Conservation (phyloP, 768 basidiomycete genomes). For the Lactarius tabidus region DNA sequence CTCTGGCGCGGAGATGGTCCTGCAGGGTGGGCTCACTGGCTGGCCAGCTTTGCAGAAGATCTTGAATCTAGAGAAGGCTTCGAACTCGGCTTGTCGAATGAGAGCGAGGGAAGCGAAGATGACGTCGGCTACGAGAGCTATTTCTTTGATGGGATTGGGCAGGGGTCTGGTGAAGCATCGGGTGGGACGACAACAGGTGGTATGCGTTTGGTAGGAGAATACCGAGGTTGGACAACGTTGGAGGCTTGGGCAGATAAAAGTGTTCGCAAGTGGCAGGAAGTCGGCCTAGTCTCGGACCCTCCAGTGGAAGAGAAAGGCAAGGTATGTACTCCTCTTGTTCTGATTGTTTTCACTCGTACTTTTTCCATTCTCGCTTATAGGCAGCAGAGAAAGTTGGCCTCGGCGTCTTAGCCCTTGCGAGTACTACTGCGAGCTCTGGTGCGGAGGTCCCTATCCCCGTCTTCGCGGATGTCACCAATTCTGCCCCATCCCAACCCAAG, state of each 20-base stretch:
- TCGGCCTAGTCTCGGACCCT: constrained; percentile 58
- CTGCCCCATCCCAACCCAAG: constrained; percentile 15
- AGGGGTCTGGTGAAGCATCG: constrained; percentile 74
- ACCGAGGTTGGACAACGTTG: constrained; percentile 87
- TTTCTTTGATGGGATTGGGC: constrained; percentile 75
- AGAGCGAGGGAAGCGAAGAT: constrained; percentile 74
- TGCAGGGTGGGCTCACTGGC: constrained; percentile 93
- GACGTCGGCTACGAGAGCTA: constrained; percentile 83
- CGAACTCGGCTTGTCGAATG: constrained; percentile 58
- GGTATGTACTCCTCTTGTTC: constrained; percentile 35
- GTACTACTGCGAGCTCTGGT: constrained; percentile 26
- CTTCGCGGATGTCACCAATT: constrained; percentile 36
- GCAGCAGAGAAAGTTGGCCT: constrained; percentile 43
- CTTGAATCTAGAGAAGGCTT: constrained; percentile 86
- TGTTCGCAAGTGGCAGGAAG: constrained; percentile 79
- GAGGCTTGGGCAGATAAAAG: constrained; percentile 94
- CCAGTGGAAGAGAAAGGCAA: constrained; percentile 43
- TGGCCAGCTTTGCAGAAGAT: constrained; percentile 87
- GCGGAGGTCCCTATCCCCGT: constrained; percentile 63
- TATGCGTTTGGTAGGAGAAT: constrained; percentile 76
- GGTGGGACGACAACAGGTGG: constrained; percentile 67
- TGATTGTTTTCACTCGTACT: neutral
- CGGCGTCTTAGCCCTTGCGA: constrained; percentile 38
- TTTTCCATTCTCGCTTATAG: constrained; percentile 29
- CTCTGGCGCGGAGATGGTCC: constrained; percentile 88